Evolutionary conservation across 2,329 filamentous ascomycete species (phyloP).

Genomic region (Trichoderma brevicompactum): DNA sequence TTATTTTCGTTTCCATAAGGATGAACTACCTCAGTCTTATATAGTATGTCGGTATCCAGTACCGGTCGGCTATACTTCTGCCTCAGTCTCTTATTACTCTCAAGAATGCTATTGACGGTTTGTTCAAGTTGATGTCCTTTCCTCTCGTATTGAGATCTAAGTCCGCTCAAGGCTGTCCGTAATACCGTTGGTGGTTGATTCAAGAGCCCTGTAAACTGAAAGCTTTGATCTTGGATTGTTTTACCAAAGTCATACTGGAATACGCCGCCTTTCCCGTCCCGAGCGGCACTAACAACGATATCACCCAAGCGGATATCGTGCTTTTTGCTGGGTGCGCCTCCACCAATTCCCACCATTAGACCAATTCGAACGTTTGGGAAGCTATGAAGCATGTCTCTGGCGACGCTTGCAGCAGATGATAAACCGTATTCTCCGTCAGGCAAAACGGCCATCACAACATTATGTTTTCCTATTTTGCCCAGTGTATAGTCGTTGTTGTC

Average conservation of each 20-base stretch:
- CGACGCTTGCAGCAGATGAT: neutral
- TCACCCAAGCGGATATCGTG: slow-evolving; percentile 1
- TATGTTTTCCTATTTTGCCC: neutral
- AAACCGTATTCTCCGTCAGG: neutral
- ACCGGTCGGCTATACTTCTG: too few relatives aligned
- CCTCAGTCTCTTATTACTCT: too few relatives aligned
- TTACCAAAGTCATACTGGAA: slow-evolving; percentile 11
- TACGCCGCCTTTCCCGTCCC: neutral
- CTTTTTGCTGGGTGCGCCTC: neutral
- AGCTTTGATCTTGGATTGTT: neutral
- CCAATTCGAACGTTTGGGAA: neutral
- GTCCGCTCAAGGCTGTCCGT: neutral
- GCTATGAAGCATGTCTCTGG: neutral
- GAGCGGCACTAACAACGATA: neutral
- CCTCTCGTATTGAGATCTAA: neutral
- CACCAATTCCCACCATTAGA: neutral
- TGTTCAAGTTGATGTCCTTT: neutral
- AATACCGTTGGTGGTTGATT: neutral
- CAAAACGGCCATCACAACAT: neutral
- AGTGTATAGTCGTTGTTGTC: slow-evolving; percentile 5
- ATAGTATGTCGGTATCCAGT: too few relatives aligned
- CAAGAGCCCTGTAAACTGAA: neutral
- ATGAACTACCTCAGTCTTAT: too few relatives aligned
- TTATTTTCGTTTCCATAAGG: too few relatives aligned
- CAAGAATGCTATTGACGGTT: neutral